Conservation (phyloP, 345 rosid genomes). For the Rhizophora apiculata region DNA sequence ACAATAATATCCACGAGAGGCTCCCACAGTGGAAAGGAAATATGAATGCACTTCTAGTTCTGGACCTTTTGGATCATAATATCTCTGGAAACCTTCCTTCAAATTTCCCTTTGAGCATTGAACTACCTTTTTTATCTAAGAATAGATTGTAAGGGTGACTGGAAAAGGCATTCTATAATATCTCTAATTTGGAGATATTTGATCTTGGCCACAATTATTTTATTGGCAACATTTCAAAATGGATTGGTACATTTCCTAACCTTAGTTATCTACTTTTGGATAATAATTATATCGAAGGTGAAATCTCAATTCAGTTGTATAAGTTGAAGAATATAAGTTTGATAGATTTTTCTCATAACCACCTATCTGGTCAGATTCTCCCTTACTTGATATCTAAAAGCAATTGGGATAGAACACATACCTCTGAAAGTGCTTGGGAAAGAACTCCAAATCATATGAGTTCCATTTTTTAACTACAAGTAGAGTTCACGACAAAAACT, state of each 20-base stretch:
- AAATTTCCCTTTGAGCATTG: background rate
- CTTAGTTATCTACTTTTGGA: constrained; percentile 22
- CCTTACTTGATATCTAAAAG: background rate
- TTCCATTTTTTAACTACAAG: too few relatives aligned
- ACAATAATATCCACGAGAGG: background rate
- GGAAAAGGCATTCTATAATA: background rate
- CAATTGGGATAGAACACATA: too few relatives aligned
- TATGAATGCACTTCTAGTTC: background rate
- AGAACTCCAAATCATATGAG: fast-evolving
- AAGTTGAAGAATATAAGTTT: constrained; percentile 1
- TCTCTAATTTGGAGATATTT: background rate
- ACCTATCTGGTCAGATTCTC: constrained; percentile 13
- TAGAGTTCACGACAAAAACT: constrained; percentile 10
- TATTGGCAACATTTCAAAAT: constrained; percentile 14
- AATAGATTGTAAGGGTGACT: constrained; percentile 10
- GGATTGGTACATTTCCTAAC: background rate
- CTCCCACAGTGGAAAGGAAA: background rate
- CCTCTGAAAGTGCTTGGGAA: too few relatives aligned
- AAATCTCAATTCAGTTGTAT: constrained; percentile 15
- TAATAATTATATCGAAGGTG: constrained; percentile 19
- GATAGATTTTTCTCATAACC: constrained; percentile 23
- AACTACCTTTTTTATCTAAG: background rate
- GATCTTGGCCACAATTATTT: constrained; percentile 21
- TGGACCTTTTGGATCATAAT: constrained; percentile 4
- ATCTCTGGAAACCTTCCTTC: constrained; percentile 3